Conservation (phyloP, 768 basidiomycete species). For the Collybia mongolica region DNA sequence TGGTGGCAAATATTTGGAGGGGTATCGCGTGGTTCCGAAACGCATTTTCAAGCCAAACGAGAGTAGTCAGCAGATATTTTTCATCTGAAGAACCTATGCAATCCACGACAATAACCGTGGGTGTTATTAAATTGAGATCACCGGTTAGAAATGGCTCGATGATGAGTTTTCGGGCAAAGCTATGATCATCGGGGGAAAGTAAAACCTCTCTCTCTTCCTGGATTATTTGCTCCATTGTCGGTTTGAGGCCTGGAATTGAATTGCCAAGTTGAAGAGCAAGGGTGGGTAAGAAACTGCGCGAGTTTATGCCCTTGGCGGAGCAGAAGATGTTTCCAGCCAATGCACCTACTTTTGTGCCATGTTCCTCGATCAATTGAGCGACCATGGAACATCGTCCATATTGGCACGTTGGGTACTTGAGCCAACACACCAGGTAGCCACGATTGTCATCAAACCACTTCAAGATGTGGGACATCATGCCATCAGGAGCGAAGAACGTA, state of each 20-base stretch:
- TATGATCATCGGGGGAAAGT: slow-evolving; percentile 8
- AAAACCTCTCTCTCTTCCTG: slow-evolving; percentile 14
- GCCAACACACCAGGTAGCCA: slow-evolving; percentile 12
- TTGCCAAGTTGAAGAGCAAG: slow-evolving; percentile 13
- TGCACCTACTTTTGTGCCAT: slow-evolving; percentile 6
- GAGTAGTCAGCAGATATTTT: slow-evolving; percentile 7
- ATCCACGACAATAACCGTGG: slow-evolving; percentile 15
- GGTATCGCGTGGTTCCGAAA: slow-evolving; percentile 13
- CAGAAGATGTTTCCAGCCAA: slow-evolving; percentile 9
- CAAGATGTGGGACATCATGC: slow-evolving; percentile 9
- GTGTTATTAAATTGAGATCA: slow-evolving; percentile 9
- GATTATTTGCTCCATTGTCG: slow-evolving; percentile 15
- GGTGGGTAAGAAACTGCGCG: slow-evolving; percentile 8
- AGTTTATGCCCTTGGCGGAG: slow-evolving; percentile 3
- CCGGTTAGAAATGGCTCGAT: slow-evolving; percentile 13
- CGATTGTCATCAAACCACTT: slow-evolving; percentile 12
- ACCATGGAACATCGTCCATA: slow-evolving; percentile 9
- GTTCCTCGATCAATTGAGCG: slow-evolving; percentile 9
- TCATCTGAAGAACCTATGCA: slow-evolving; percentile 12
- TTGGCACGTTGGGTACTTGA: slow-evolving; percentile 13
- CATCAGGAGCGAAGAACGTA: slow-evolving; percentile 8
- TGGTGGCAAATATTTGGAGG: slow-evolving; percentile 14
- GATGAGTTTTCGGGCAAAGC: slow-evolving; percentile 12
- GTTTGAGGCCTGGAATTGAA: slow-evolving; percentile 12
- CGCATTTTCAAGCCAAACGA: slow-evolving; percentile 15